Evolutionary conservation across 2,329 filamentous ascomycete genomes (phyloP), one percentile per base, ranked within the genome.

Genomic region (Clathrospora elynae): DNA sequence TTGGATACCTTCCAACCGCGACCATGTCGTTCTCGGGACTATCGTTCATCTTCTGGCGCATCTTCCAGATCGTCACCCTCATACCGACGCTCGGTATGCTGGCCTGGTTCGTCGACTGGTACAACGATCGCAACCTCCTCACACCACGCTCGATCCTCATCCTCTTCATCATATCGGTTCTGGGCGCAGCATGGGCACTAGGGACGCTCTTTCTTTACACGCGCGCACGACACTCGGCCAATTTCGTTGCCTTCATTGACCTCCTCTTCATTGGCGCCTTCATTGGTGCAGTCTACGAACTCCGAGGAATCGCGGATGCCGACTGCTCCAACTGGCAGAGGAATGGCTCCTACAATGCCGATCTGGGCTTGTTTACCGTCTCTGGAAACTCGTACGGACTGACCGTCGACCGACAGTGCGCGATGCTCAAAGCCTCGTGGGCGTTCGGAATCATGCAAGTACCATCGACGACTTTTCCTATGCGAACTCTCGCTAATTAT

Each of bases 381-480:
- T 74, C 71, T 19, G 68, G 79, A 23, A 78, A 72, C 42, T 61
- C 61, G 6, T 73, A 82, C 45, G 70, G 77, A 28, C 64, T 84
- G 26, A 70, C 78, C 38, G 70, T 84, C 24, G 78, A 88, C 71
- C 92, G 92, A 78, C 82, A 83, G 4, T 97, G 92, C 73, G 82
- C 86, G 35, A 93, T 96, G 89, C 82, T 96, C 64, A 97, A 96
- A 80, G 87, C 91, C 1, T 80, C 78, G 55, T 97, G 90, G 73
- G 92, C 90, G 2, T 85, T 96, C 57, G 90, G 82, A 34, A 96
- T 97, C 69, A 95, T 96, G 72, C 92, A 70, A 73, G 75, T 57
- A 18, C 23, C 14, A 19, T 9, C n/a, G 14, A 16, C 5, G 14
- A n/a, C 18, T 5, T 22, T 11, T 20, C 2, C 11, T 22, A 20